A percentile compares a stretch with the other conserved stretches of the same genome.
Evolutionary conservation across 2,329 filamentous ascomycete genomes (phyloP).

Genomic region (Atkinsonella texensis): DNA sequence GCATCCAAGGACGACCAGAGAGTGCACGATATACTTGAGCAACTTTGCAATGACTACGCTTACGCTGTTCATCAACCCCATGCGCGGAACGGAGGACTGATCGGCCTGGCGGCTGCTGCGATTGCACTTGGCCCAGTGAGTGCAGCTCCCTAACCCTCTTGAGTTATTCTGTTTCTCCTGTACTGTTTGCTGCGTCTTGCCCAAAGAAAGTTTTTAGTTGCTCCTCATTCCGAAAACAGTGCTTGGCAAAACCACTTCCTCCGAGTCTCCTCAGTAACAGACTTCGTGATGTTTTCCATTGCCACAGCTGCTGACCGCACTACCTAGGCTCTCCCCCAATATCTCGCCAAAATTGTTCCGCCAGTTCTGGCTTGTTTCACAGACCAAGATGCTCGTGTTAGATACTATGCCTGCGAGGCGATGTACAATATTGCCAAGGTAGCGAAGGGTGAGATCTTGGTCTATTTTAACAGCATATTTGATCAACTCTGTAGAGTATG

Average conservation of each 20-base stretch:
- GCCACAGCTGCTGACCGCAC: background rate
- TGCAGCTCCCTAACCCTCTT: conserved; percentile 11
- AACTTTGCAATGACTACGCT: conserved; percentile 94
- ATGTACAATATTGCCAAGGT: conserved; percentile 99
- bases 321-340: conserved; percentile 74
- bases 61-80: conserved; percentile 96
- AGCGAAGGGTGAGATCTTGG: conserved; percentile 89
- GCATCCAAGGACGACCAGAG: conserved; percentile 63
- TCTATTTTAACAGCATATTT: conserved; percentile 98
- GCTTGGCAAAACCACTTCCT: background rate
- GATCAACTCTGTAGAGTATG: conserved; percentile 88
- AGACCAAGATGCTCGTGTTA: conserved; percentile 91
- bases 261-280: background rate
- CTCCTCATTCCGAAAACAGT: background rate
- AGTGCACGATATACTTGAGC: conserved; percentile 81
- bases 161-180: background rate
- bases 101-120: conserved; percentile 86
- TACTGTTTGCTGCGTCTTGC: background rate
- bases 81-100: conserved; percentile 89
- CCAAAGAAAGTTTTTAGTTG: background rate
- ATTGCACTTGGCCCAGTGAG: conserved; percentile 87
- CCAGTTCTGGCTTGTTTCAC: conserved; percentile 95
- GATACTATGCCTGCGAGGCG: conserved; percentile 97
- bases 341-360: conserved; percentile 86
- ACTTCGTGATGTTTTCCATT: background rate